Percentiles rank a stretch among this genome's conserved stretches.
These are phyloP conservation scores for Telopea speciosissima DNA, from an alignment of 177 flowering plant species.

Conservation along the genomic window DNA sequence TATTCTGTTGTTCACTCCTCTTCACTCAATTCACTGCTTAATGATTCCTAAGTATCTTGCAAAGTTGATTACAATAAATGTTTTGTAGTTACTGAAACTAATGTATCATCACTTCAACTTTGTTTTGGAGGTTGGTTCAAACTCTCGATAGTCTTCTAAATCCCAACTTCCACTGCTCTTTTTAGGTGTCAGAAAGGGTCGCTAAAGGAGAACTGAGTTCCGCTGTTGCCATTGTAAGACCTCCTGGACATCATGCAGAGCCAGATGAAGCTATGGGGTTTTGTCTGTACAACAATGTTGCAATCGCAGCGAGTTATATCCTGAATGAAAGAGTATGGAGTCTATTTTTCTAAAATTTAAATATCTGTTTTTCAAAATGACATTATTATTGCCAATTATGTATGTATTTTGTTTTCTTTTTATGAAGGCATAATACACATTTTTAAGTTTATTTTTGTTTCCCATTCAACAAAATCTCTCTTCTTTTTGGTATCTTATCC, in stretches of 20 bases:
- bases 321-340: constrained; percentile 66
- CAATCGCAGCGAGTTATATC: constrained; percentile 67
- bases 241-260: constrained; percentile 99
- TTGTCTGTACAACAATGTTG: constrained; percentile 91
- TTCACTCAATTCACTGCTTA: not conserved
- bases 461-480: too few relatives aligned
- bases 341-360: too few relatives aligned
- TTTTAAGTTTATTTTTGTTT: not conserved
- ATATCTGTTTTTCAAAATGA: too few relatives aligned
- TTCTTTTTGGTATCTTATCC: too few relatives aligned
- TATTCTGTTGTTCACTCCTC: not conserved
- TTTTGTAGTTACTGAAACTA: not conserved
- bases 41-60: not conserved
- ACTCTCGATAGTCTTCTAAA: not conserved
- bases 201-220: constrained; percentile 78
- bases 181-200: constrained; percentile 73
- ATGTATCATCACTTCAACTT: too few relatives aligned
- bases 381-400: too few relatives aligned
- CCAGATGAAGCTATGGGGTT: constrained; percentile 87
- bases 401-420: too few relatives aligned
- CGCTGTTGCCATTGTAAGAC: constrained; percentile 95
- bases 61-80: not conserved
- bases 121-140: not conserved
- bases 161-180: constrained; percentile 3
- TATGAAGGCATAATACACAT: too few relatives aligned